Conservation (phyloP, 2,329 filamentous ascomycete genomes). For the Aspergillus sp. region DNA sequence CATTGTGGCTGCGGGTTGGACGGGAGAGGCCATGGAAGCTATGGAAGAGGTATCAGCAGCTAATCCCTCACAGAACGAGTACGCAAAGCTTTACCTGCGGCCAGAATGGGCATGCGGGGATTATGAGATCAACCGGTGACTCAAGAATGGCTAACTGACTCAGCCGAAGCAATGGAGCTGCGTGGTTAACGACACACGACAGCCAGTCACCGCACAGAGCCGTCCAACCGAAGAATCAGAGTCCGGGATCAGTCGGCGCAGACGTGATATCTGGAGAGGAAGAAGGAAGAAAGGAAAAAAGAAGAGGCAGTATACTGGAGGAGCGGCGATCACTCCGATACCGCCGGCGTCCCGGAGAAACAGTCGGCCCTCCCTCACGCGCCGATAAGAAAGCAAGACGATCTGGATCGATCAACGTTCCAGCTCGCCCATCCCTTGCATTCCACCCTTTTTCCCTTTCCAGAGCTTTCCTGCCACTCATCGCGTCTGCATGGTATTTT, state of each 20-base stretch:
- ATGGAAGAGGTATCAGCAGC: not conserved
- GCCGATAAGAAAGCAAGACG: constrained; percentile 12
- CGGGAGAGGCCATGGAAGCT: constrained; percentile 23
- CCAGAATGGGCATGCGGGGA: not conserved
- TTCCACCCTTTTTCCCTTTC: constrained; percentile 6
- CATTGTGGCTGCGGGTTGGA: constrained; percentile 31
- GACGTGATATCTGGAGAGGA: not conserved
- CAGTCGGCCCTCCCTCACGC: constrained; percentile 19
- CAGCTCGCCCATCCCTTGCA: constrained; percentile 24
- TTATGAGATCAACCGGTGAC: not conserved
- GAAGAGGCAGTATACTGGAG: constrained; percentile 2
- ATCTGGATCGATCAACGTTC: constrained; percentile 15
- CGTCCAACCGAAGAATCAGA: not conserved
- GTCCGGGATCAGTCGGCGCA: not conserved
- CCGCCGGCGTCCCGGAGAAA: constrained; percentile 33
- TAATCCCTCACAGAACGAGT: not conserved
- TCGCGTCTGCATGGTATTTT: constrained; percentile 30
- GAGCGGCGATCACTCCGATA: constrained; percentile 17
- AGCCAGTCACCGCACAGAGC: not conserved
- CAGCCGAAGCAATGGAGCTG: constrained; percentile 1
- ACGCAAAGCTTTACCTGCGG: not conserved
- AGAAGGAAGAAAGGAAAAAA: constrained; percentile 5
- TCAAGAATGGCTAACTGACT: constrained; percentile 4
- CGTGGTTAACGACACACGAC: not conserved
- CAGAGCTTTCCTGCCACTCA: not conserved